Conservation (phyloP, 805 yeast species). For the Teunomyces kruisii region DNA sequence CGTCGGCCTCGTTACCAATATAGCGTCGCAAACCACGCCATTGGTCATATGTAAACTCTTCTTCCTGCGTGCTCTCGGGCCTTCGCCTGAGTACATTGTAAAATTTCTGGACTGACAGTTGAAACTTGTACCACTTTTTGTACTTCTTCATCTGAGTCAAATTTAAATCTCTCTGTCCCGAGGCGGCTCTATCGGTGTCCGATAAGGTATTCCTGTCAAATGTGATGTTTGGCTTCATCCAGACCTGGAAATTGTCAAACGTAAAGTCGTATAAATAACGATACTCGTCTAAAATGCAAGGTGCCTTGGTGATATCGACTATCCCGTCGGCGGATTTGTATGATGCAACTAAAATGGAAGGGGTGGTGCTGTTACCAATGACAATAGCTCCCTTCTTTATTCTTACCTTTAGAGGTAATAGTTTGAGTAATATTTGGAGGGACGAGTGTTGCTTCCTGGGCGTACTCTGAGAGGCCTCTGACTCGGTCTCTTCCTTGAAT, state of each 20-base stretch:
- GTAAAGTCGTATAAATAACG: constrained; percentile 45
- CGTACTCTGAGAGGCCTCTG: not conserved
- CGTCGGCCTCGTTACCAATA: constrained; percentile 38
- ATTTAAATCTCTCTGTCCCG: not conserved
- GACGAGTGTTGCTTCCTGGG: not conserved
- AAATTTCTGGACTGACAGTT: constrained; percentile 8
- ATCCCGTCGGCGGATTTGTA: constrained; percentile 54
- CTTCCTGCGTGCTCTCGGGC: constrained; percentile 4
- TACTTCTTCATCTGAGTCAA: constrained; percentile 15
- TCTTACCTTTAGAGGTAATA: constrained; percentile 63
- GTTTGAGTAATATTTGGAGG: constrained; percentile 21
- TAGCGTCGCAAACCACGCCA: constrained; percentile 86
- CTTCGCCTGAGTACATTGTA: constrained; percentile 1
- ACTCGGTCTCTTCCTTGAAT: constrained; percentile 1
- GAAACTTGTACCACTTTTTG: constrained; percentile 23
- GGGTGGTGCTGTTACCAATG: constrained; percentile 77
- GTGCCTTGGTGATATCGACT: constrained; percentile 54
- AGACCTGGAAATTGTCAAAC: constrained; percentile 54
- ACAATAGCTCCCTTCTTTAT: constrained; percentile 71
- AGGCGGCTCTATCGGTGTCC: not conserved
- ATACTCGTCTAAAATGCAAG: constrained; percentile 53
- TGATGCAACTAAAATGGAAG: constrained; percentile 66
- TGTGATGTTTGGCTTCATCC: constrained; percentile 70
- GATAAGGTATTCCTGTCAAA: constrained; percentile 33
- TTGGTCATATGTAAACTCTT: constrained; percentile 15